A percentile compares a stretch with the other conserved stretches of the same genome.
Conservation (phyloP, 2,329 filamentous ascomycete species). For the Talaromyces sp. region DNA sequence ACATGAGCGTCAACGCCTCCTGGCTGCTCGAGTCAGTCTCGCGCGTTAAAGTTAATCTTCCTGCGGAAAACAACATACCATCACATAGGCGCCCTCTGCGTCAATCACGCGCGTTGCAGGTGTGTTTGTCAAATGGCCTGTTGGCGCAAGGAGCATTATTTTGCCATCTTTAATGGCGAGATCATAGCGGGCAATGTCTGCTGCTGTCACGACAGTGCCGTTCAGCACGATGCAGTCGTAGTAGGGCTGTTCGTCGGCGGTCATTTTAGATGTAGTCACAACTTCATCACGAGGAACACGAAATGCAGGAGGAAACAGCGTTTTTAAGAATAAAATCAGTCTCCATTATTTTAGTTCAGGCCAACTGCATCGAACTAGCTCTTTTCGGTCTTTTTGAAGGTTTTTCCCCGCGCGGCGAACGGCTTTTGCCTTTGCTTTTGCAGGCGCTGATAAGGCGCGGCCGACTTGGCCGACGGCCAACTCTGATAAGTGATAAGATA, state of each 20-base stretch:
- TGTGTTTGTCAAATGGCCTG: conserved; percentile 26
- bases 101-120: conserved; percentile 33
- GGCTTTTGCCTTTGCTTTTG: not conserved
- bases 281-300: not conserved
- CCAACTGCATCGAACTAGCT: not conserved
- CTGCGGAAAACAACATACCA: conserved; percentile 17
- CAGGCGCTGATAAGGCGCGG: not conserved
- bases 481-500: not conserved
- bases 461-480: not conserved
- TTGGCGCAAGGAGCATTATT: conserved; percentile 37
- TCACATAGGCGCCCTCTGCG: conserved; percentile 41
- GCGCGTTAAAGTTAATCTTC: not conserved
- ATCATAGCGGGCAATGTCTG: conserved; percentile 39
- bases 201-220: conserved; percentile 40
- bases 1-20: conserved; percentile 49
- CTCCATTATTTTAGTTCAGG: not conserved
- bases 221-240: conserved; percentile 42
- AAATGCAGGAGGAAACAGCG: not conserved
- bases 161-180: conserved; percentile 42
- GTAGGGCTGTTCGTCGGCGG: not conserved
- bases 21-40: conserved; percentile 15
- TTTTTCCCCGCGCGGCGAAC: not conserved
- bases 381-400: not conserved
- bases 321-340: not conserved
- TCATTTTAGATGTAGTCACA: not conserved